A percentile compares a stretch with the other conserved stretches of the same genome.
These are phyloP conservation scores for Hyphopichia homilentoma DNA, from an alignment of 805 yeast species.

Conservation along the genomic window DNA sequence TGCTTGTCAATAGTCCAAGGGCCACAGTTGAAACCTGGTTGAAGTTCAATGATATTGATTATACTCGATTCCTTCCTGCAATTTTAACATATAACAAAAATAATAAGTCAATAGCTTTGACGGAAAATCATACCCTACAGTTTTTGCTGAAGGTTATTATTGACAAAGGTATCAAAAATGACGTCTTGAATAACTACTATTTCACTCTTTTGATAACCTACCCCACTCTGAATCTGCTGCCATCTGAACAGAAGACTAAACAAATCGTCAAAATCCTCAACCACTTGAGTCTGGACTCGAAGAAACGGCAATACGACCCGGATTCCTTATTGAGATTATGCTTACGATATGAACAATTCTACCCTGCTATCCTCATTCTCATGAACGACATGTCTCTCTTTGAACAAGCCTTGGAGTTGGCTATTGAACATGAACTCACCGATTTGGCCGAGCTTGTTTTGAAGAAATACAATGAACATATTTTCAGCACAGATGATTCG, in stretches of 20 bases:
- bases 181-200: conserved; percentile 63
- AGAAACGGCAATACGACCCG: conserved; percentile 46
- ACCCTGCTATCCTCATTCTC: conserved; percentile 71
- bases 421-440: conserved; percentile 56
- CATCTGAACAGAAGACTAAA: conserved; percentile 10
- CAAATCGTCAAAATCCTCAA: conserved; percentile 32
- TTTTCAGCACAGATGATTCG: conserved; percentile 6
- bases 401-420: conserved; percentile 78
- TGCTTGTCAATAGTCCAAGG: conserved; percentile 64
- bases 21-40: conserved; percentile 80
- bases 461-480: conserved; percentile 25
- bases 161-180: conserved; percentile 37
- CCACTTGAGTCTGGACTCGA: conserved; percentile 17
- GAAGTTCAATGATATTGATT: conserved; percentile 49
- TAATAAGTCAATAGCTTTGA: conserved; percentile 29
- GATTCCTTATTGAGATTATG: conserved; percentile 77
- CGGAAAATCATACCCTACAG: conserved; percentile 60
- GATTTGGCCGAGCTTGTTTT: conserved; percentile 47
- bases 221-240: conserved; percentile 8
- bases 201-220: conserved; percentile 61
- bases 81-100: conserved; percentile 63
- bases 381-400: conserved; percentile 59
- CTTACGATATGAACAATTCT: conserved; percentile 51
- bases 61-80: conserved; percentile 69
- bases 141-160: conserved; percentile 53